A percentile compares a stretch with the other conserved stretches of the same genome.
Conservation (phyloP, 345 rosid genomes). For the Jatropha curcas region DNA sequence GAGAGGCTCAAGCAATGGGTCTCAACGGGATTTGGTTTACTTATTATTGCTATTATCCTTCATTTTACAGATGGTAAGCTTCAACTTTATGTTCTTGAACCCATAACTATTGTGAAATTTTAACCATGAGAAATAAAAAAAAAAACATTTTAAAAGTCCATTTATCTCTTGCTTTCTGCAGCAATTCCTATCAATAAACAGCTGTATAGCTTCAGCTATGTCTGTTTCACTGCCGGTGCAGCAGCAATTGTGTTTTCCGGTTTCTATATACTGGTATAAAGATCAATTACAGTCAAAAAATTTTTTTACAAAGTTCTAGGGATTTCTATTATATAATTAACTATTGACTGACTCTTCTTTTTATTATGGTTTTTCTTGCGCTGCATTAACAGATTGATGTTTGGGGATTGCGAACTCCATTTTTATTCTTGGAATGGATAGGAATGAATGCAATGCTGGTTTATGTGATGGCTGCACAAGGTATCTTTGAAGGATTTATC, state of each 20-base stretch:
- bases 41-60: slow-evolving; percentile 44
- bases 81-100: background rate
- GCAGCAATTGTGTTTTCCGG: slow-evolving; percentile 64
- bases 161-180: slow-evolving; percentile 22
- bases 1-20: slow-evolving; percentile 72
- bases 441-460: slow-evolving; percentile 77
- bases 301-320: background rate
- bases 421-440: slow-evolving; percentile 66
- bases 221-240: slow-evolving; percentile 63
- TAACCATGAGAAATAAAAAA: background rate
- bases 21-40: slow-evolving; percentile 44
- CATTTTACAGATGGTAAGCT: slow-evolving; percentile 61
- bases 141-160: background rate
- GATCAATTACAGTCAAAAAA: background rate
- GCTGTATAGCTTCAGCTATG: slow-evolving; percentile 65
- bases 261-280: slow-evolving; percentile 52
- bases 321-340: background rate
- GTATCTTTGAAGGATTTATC: slow-evolving; percentile 54
- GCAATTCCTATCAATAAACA: slow-evolving; percentile 77
- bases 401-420: slow-evolving; percentile 51
- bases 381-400: slow-evolving; percentile 48
- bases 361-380: background rate
- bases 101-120: background rate
- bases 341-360: background rate
- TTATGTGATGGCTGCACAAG: slow-evolving; percentile 65